Evolutionary conservation across 768 basidiomycete genomes (phyloP), one percentile per base, ranked within the genome.

Genomic region (Suillus decipiens): DNA sequence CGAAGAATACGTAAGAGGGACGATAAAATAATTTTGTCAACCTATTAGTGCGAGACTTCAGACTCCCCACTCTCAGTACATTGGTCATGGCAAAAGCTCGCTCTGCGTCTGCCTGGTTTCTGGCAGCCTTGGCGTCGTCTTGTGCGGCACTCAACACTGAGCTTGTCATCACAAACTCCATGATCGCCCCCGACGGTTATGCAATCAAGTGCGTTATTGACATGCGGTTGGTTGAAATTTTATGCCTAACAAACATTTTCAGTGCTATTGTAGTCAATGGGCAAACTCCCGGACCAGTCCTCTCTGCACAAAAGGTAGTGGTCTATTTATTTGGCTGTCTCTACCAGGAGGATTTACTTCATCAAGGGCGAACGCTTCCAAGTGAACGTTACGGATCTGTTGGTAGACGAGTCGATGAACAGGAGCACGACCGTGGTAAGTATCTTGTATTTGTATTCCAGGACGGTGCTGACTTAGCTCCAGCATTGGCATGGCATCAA

Each of bases 401-500:
- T 82, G 51, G 74, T 67, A 5, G 78, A 81, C 60, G 68, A 69
- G 6, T 73, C 76, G 14, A 80, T 81, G 79, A 62, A 77, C 34
- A 73, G 68, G 37, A 73, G 71, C 53, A 80, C 79, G 4, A 78
- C 75, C 55, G 68, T 80, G 22, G 78, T 79, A 56, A 45, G 74
- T 68, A 33, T 37, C 19, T 42, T 11, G 28, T 28, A 28, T 17
- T 11, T 37, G 12, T 43, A 2, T 10, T 34, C 28, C 33, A 39
- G 39, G n/a, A 47, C 24, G 14, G 12, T 2, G 36, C 7, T 47
- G 41, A 48, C 39, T 39, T 45, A 22, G 45, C 19, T 22, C 47
- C 14, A 48, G 58, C 37, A 19, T 61, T 82, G 81, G 82, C 81
- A 82, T 61, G 82, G 81, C 1, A 56, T 82, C 19, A 77, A 78